Evolutionary conservation across 1,284 basidiomycete species (phyloP).

Genomic region (Boletellus deceptivus): DNA sequence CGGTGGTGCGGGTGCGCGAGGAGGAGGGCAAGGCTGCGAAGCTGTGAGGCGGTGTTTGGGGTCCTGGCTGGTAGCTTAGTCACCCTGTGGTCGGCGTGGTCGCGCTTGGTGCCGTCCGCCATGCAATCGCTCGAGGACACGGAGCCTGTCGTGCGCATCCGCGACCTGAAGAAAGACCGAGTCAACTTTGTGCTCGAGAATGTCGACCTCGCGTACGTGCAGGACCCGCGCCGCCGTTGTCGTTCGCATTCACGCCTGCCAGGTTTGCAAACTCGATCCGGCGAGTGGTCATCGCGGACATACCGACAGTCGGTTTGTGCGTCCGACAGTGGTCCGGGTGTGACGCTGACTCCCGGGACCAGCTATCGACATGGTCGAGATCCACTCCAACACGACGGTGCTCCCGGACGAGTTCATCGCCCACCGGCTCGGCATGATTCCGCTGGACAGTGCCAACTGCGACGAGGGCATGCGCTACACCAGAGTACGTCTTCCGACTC

Average conservation of each 20-base stretch:
- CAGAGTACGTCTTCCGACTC: constrained; percentile 49
- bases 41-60: constrained; percentile 21
- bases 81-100: background rate
- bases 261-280: constrained; percentile 87
- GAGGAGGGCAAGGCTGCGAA: constrained; percentile 40
- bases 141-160: constrained; percentile 72
- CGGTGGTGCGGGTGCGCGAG: constrained; percentile 64
- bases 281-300: constrained; percentile 91
- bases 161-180: constrained; percentile 74
- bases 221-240: constrained; percentile 1
- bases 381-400: constrained; percentile 90
- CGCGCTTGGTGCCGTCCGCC: constrained; percentile 1
- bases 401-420: constrained; percentile 97
- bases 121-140: constrained; percentile 43
- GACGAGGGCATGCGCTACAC: constrained; percentile 84
- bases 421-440: constrained; percentile 94
- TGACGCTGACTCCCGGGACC: constrained; percentile 8
- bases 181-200: constrained; percentile 91
- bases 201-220: constrained; percentile 82
- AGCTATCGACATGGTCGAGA: constrained; percentile 98
- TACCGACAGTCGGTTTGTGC: constrained; percentile 85
- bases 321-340: background rate
- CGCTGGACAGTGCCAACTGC: constrained; percentile 82
- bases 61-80: constrained; percentile 15
- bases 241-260: constrained; percentile 11